Conservation (phyloP, 768 basidiomycete genomes). For the Boletus fagicola region DNA sequence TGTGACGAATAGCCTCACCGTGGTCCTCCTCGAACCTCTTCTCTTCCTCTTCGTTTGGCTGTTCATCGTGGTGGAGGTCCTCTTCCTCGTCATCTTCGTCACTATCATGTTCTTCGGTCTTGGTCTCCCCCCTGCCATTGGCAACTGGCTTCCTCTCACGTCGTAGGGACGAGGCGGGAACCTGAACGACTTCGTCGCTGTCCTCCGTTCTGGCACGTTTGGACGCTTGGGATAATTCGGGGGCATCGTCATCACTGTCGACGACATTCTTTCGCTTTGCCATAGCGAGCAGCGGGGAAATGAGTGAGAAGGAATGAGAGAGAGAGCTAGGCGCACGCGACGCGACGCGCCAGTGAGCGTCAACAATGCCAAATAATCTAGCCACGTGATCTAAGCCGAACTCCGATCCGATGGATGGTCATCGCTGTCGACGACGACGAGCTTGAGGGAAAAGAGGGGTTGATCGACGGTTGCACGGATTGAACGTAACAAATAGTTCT, state of each 20-base stretch:
- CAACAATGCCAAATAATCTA: slow-evolving; percentile 27
- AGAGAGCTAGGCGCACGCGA: slow-evolving; percentile 20
- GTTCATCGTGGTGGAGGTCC: slow-evolving; percentile 37
- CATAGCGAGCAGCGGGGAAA: slow-evolving; percentile 37
- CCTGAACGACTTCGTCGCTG: slow-evolving; percentile 32
- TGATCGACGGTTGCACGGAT: not conserved
- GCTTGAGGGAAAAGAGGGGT: not conserved
- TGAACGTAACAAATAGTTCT: not conserved
- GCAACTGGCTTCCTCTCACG: slow-evolving; percentile 31
- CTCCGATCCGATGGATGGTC: not conserved
- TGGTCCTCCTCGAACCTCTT: slow-evolving; percentile 63
- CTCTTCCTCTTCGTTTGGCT: slow-evolving; percentile 53
- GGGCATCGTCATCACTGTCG: slow-evolving; percentile 44
- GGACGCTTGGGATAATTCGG: slow-evolving; percentile 33
- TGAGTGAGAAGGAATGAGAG: too few relatives aligned
- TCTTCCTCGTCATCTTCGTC: slow-evolving; percentile 34
- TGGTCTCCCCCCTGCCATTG: slow-evolving; percentile 35
- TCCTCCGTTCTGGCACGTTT: slow-evolving; percentile 48
- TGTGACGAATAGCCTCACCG: slow-evolving; percentile 53
- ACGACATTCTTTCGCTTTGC: slow-evolving; percentile 49
- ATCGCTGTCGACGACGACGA: not conserved
- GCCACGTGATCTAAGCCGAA: slow-evolving; percentile 7
- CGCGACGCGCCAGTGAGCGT: slow-evolving; percentile 24
- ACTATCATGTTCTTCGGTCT: slow-evolving; percentile 27
- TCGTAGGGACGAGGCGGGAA: slow-evolving; percentile 13